These are phyloP conservation scores for Baorangia bicolor DNA, from an alignment of 768 basidiomycete species.

Conservation along the genomic window DNA sequence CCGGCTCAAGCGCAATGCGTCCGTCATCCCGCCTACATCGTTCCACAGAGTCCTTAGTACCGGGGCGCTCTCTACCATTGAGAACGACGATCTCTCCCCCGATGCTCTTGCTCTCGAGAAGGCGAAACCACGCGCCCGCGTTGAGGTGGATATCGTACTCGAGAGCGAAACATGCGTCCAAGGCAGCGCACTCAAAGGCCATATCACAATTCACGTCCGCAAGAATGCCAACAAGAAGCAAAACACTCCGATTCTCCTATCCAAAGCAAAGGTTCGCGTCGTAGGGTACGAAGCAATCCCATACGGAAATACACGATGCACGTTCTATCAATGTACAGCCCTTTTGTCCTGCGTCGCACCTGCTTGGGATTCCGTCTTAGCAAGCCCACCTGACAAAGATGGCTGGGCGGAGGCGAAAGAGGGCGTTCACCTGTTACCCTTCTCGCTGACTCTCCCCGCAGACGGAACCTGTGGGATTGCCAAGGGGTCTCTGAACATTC, in stretches of 20 bases:
- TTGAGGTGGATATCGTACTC: conserved; percentile 79
- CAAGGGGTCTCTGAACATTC: conserved; percentile 56
- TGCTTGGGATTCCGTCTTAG: conserved; percentile 42
- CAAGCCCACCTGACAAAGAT: conserved; percentile 50
- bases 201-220: conserved; percentile 63
- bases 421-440: conserved; percentile 71
- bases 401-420: conserved; percentile 62
- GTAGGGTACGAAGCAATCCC: conserved; percentile 81
- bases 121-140: conserved; percentile 68
- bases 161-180: conserved; percentile 77
- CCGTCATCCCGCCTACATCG: conserved; percentile 35
- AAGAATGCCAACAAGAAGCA: conserved; percentile 54
- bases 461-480: conserved; percentile 50
- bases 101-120: conserved; percentile 59
- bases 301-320: conserved; percentile 57
- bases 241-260: conserved; percentile 53
- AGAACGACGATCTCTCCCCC: conserved; percentile 13
- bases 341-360: conserved; percentile 51
- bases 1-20: conserved; percentile 53
- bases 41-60: conserved; percentile 8
- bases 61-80: not conserved
- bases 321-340: conserved; percentile 78
- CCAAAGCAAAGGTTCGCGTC: conserved; percentile 74
- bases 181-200: conserved; percentile 70
- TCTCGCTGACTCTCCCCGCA: conserved; percentile 64